Base-by-base conservation (phyloP, 2,329 filamentous ascomycete genomes). In the Aureobasidium subglaciale region DNA sequence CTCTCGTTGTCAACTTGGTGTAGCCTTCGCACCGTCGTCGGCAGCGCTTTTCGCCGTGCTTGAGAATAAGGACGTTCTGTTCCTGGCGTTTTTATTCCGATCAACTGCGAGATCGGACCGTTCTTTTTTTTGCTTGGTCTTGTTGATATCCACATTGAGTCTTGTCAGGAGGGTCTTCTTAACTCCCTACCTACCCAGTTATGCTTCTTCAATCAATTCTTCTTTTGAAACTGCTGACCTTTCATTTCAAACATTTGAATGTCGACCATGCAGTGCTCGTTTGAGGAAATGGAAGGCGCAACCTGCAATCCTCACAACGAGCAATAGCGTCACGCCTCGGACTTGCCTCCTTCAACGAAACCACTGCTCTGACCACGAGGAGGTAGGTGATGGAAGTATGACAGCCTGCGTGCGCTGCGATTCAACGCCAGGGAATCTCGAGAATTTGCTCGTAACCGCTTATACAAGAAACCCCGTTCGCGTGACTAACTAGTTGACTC, bases 131-230 rank as follows among this genome's bases (percentile, higher is more conserved):
- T 50, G 34, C 22, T 50, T 53, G 32, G 18, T 53, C 27, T 30
- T 53, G 48, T 53, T 53, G 48, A 53, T 53, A 53, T 53, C 48
- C 48, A 50, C 46, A 29, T 50, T 22, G 46, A 50, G 45, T 48
- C 45, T 50, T 37, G n/a, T 50, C 32, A 35, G 18, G 45, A 16
- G 42, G 25, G 42, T 20, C 6, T 45, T 22, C 27, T 45, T 45
- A n/a, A 15, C 11, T 16, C 42, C 27, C 11, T 43, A 18, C 16
- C 13, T 45, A 22, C 42, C 16, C 27, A 32, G 11, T 45, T 45
- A 45, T 45, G 40, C 40, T 16, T 32, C 27, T 30, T 32, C 10
- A 18, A 32, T 45, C 13, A 15, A 32, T 45, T 29, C n/a, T 13
- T 16, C 18, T 34, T 18, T 16, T 10, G 29, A 48, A 1, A 34